Conservation (phyloP, 2,329 filamentous ascomycete species). For the Daldinia sp. region DNA sequence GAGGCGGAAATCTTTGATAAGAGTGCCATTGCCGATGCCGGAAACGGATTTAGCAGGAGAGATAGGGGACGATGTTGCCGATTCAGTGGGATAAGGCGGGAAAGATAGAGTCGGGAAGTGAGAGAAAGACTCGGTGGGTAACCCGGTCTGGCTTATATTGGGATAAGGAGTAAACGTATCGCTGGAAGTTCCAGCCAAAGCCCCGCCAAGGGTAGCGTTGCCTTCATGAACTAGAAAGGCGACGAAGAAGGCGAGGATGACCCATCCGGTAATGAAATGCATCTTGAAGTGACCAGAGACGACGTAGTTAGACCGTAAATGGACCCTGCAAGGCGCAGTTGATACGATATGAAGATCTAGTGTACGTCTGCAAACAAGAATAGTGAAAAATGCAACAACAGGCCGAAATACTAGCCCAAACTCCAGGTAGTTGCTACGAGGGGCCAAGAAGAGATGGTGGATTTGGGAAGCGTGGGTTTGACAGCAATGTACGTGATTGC, state of each 20-base stretch:
- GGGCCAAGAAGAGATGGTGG: background rate
- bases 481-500: background rate
- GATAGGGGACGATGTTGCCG: background rate
- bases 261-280: conserved; percentile 2
- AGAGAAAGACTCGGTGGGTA: conserved; percentile 6
- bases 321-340: background rate
- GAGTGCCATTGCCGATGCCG: background rate
- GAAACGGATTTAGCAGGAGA: background rate
- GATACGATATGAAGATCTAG: background rate
- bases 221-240: background rate
- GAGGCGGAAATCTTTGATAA: conserved; percentile 20
- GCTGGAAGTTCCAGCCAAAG: background rate
- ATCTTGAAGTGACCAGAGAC: conserved; percentile 8
- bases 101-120: conserved; percentile 1
- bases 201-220: background rate
- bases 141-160: background rate
- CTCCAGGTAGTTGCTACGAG: background rate
- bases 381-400: background rate
- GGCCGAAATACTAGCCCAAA: background rate
- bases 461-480: background rate
- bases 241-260: conserved; percentile 7
- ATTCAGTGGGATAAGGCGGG: background rate
- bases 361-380: background rate
- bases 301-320: background rate
- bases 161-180: conserved; percentile 1